phyloP scores from a whole-genome alignment of 768 basidiomycete genomes.

The Kwoniella bestiolae region DNA sequence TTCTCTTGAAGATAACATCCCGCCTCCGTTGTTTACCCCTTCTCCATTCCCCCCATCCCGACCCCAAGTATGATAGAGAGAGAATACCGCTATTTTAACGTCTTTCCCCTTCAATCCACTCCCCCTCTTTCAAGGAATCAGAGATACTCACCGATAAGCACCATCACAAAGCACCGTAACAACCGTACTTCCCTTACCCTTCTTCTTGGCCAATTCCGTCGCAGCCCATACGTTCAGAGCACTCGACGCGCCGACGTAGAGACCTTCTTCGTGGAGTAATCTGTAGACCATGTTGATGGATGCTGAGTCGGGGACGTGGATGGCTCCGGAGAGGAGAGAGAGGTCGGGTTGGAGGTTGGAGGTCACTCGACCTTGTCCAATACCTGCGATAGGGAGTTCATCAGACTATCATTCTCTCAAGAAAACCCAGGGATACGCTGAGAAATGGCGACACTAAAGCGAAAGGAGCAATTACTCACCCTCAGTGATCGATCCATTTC shows the following conservation, averaged over 20 bases:
- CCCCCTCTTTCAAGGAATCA: neutral
- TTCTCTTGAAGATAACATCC: too few species aligned
- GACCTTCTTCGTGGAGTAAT: slow-evolving; percentile 84
- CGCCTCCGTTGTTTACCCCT: too few species aligned
- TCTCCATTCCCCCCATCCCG: neutral
- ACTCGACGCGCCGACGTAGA: slow-evolving; percentile 92
- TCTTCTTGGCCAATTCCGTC: slow-evolving; percentile 77
- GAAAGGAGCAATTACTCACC: slow-evolving; percentile 40
- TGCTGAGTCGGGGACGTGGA: slow-evolving; percentile 84
- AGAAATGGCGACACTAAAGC: slow-evolving; percentile 10
- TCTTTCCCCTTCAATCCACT: neutral
- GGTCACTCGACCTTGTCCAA: slow-evolving; percentile 95
- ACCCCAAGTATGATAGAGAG: neutral
- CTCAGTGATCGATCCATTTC: slow-evolving; percentile 58
- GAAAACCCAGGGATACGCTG: too few species aligned
- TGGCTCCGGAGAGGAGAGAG: slow-evolving; percentile 74
- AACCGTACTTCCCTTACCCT: slow-evolving; percentile 81
- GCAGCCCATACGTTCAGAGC: slow-evolving; percentile 96
- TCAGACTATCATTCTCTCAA: too few species aligned
- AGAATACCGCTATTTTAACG: neutral
- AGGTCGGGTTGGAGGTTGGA: slow-evolving; percentile 85
- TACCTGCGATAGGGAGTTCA: slow-evolving; percentile 75
- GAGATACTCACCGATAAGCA: slow-evolving; percentile 73
- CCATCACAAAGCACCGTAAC: slow-evolving; percentile 93
- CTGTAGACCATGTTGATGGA: slow-evolving; percentile 93